These are phyloP conservation scores for Emmonsiellopsis sp. DNA, from an alignment of 2,329 filamentous ascomycete genomes.

Conservation along the genomic window DNA sequence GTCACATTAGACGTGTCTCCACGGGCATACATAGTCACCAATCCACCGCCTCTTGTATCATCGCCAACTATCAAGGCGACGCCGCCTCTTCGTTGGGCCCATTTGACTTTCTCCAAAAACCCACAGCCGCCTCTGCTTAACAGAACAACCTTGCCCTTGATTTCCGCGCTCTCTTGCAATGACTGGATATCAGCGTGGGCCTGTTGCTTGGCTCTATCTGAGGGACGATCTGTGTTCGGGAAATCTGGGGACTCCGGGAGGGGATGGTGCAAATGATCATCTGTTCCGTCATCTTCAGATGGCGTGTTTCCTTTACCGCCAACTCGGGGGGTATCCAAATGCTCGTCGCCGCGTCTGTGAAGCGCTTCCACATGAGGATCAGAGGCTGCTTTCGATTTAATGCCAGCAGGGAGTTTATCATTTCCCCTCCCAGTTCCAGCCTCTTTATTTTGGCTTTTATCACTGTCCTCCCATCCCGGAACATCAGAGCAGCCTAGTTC, in stretches of 20 bases:
- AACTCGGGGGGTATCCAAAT: background rate
- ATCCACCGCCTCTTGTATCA: conserved; percentile 73
- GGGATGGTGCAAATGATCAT: conserved; percentile 67
- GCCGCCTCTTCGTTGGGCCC: conserved; percentile 85
- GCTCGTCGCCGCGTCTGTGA: background rate
- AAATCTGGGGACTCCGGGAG: conserved; percentile 33
- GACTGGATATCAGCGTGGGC: conserved; percentile 85
- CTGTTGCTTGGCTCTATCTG: conserved; percentile 21
- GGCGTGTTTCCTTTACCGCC: conserved; percentile 8
- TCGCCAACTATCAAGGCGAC: conserved; percentile 90
- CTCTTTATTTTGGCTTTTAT: conserved; percentile 18
- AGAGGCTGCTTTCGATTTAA: background rate
- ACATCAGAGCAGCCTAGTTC: conserved; percentile 94
- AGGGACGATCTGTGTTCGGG: background rate
- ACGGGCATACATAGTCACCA: conserved; percentile 97
- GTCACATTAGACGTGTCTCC: conserved; percentile 92
- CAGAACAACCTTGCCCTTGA: conserved; percentile 83
- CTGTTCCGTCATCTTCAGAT: conserved; percentile 62
- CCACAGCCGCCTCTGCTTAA: conserved; percentile 89
- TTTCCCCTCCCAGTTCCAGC: background rate
- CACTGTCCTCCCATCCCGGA: conserved; percentile 68
- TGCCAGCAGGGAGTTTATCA: background rate
- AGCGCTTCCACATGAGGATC: background rate
- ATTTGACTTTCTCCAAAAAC: conserved; percentile 94
- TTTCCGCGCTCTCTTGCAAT: conserved; percentile 83